Evolutionary conservation across 2,329 filamentous ascomycete species (phyloP).

Genomic region (Alternaria sp.): DNA sequence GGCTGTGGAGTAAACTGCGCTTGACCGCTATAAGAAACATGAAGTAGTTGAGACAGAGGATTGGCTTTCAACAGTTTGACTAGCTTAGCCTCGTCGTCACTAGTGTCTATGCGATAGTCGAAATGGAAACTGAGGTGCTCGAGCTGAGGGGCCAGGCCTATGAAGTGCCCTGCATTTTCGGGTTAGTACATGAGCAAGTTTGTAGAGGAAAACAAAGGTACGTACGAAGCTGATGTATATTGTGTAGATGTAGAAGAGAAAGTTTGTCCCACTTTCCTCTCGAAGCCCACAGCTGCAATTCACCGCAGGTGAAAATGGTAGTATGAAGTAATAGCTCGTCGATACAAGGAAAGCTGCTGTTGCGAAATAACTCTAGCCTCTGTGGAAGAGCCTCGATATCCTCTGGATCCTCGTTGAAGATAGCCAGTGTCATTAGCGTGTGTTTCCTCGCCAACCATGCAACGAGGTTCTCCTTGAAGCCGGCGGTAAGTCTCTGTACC

Average conservation of each 20-base stretch:
- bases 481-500: neutral
- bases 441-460: neutral
- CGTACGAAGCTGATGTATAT: neutral
- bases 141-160: neutral
- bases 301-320: constrained; percentile 2
- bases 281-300: constrained; percentile 6
- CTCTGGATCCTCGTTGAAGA: neutral
- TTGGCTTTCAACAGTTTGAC: neutral
- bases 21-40: neutral
- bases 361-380: neutral
- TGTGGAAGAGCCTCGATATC: neutral
- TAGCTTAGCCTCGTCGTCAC: neutral
- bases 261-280: constrained; percentile 2
- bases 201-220: neutral
- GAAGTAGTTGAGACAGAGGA: neutral
- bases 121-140: neutral
- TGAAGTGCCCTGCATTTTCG: neutral
- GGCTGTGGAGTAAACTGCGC: neutral
- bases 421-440: neutral
- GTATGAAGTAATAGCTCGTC: neutral
- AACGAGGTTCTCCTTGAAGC: neutral
- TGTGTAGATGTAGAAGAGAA: neutral
- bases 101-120: neutral
- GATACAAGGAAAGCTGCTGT: neutral
- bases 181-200: neutral